Evolutionary conservation across 2,329 filamentous ascomycete species (phyloP), one percentile per base, ranked within the genome.

Genomic region (Aspergillus pseudoviridinutans): DNA sequence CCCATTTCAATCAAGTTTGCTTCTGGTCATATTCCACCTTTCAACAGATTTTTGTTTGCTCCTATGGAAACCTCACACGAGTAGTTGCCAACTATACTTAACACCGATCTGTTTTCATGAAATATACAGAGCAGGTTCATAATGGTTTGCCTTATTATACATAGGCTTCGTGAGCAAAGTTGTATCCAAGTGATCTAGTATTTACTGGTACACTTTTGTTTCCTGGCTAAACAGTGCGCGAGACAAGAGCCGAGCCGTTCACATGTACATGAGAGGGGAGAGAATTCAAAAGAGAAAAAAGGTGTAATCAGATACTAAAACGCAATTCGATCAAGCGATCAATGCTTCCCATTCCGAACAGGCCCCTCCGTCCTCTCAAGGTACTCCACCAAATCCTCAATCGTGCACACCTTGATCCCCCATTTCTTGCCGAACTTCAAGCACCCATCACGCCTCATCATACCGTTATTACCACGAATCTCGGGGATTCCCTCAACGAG

Each of bases 371-470:
- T 87, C 79, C 86, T 87, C 74, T 94, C 88, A 58, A 96, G 78
- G 73, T 95, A 89, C 57, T 79, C 80, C 28, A 93, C 88, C 76
- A 99, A 76, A 76, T 93, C 92, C 72, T 93, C 92, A 77, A 99
- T 97, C 29, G 94, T 97, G 77, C 92, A 96, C 58, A 96, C 91
- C 80, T 89, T 94, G 66, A 99, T 80, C 4, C 92, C 92, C 87
- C 89, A 97, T 76, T 83, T 87, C 75, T 86, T 86, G 28, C 92
- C 94, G 82, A 99, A 99, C 52, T 81, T 84, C 70, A 99, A 80
- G 77, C 92, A 97, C 41, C 85, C 90, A 78, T 96, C 91, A 62
- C 91, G 86, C 65, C 92, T 80, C 86, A 97, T 87, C 94, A 99
- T 99, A 27, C 89, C 91, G n/a, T 78, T 77, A 53, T 87, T 84